phyloP scores from a whole-genome alignment of 225 moss, liverwort and hornwort genomes.

The Physcomitrium patens region DNA sequence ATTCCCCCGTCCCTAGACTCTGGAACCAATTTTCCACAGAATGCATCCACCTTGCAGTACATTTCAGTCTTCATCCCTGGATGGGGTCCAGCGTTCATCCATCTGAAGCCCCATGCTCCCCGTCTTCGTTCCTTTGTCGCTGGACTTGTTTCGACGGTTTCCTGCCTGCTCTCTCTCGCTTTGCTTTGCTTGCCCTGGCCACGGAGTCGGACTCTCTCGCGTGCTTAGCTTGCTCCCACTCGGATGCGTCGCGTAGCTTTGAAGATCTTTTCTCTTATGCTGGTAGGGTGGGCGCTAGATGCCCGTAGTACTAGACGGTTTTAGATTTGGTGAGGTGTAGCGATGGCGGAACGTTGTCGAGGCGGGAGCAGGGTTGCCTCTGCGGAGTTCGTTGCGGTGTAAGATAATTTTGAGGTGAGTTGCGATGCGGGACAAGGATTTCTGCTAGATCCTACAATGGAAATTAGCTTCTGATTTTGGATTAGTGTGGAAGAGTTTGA shows the following conservation, averaged over 20 bases:
- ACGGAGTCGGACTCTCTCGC: conserved; percentile 31
- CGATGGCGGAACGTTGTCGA: conserved; percentile 44
- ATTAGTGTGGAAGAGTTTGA: conserved; percentile 33
- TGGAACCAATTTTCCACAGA: not conserved
- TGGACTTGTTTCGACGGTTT: conserved; percentile 70
- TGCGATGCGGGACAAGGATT: conserved; percentile 34
- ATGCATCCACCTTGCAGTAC: not conserved
- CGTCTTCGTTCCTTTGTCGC: conserved; percentile 65
- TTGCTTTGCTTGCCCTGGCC: conserved; percentile 52
- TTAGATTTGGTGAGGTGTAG: conserved; percentile 42
- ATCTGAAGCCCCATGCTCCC: not conserved
- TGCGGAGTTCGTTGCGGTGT: conserved; percentile 37
- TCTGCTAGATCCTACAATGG: conserved; percentile 42
- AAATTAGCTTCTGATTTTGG: conserved; percentile 38
- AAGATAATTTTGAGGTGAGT: conserved; percentile 27
- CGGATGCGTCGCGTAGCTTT: conserved; percentile 27
- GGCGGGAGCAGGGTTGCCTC: conserved; percentile 25
- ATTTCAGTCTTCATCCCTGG: not conserved
- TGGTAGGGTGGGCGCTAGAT: conserved; percentile 22
- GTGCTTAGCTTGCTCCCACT: conserved; percentile 9
- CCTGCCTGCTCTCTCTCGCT: conserved; percentile 46
- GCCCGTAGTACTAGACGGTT: conserved; percentile 32
- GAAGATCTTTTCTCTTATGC: not conserved
- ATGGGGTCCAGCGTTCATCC: not conserved
- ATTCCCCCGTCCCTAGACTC: not conserved